A percentile compares a stretch with the other conserved stretches of the same genome.
phyloP scores from a whole-genome alignment of 345 rosid species.

The Populus ilicifolia region DNA sequence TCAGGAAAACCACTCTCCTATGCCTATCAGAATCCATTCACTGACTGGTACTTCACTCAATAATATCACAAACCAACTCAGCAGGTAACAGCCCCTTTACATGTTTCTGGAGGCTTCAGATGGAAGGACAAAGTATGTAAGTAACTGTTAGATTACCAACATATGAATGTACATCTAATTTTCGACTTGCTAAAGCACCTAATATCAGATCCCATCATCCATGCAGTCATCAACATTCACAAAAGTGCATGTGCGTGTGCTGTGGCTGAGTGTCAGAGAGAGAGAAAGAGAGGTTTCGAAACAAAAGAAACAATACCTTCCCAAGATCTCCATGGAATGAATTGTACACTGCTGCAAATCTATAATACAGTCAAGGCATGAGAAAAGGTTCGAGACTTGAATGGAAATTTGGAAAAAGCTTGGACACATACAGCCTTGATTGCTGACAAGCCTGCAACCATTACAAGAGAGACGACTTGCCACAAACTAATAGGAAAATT shows the following conservation, averaged over 20 bases:
- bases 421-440: background rate
- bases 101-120: background rate
- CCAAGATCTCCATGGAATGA: conserved; percentile 95
- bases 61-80: background rate
- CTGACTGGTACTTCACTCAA: background rate
- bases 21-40: background rate
- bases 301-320: conserved; percentile 50
- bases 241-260: background rate
- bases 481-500: background rate
- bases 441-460: background rate
- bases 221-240: background rate
- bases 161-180: background rate
- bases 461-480: background rate
- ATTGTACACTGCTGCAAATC: conserved; percentile 89
- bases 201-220: background rate
- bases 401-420: background rate
- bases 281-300: background rate
- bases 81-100: background rate
- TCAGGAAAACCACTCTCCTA: background rate
- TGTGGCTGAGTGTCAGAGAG: background rate
- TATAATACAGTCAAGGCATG: conserved; percentile 39
- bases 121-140: background rate
- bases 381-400: background rate
- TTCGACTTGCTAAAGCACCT: background rate
- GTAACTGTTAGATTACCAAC: background rate